Conservation (phyloP, 768 basidiomycete species). For the Leccinellum albellum region DNA sequence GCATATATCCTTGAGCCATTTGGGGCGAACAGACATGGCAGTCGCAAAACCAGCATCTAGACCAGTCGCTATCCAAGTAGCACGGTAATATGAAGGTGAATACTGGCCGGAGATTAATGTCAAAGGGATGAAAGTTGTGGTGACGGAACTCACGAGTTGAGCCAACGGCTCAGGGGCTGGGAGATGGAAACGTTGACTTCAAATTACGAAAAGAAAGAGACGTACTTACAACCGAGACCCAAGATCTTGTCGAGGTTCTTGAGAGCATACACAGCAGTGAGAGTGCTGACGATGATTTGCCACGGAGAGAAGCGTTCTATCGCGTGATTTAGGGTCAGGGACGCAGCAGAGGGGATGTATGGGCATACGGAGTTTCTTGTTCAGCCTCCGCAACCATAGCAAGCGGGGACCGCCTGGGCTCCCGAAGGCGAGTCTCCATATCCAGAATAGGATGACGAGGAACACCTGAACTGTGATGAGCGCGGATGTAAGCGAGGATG, state of each 20-base stretch:
- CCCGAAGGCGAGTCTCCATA: slow-evolving; percentile 72
- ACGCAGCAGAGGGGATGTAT: background rate
- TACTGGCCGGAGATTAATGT: slow-evolving; percentile 49
- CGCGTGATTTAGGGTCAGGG: background rate
- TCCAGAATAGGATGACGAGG: slow-evolving; percentile 88
- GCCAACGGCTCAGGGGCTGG: slow-evolving; percentile 92
- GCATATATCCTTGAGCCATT: slow-evolving; percentile 85
- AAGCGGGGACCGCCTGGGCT: slow-evolving; percentile 61
- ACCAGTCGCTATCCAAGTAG: slow-evolving; percentile 91
- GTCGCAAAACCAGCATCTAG: slow-evolving; percentile 98
- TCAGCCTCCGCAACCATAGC: slow-evolving; percentile 58
- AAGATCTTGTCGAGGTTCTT: slow-evolving; percentile 83
- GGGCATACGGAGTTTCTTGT: slow-evolving; percentile 56
- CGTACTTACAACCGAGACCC: slow-evolving; percentile 63
- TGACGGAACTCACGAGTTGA: slow-evolving; percentile 57
- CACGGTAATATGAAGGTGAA: slow-evolving; percentile 89
- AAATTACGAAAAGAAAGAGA: background rate
- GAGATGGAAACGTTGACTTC: background rate
- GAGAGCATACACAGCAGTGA: slow-evolving; percentile 80
- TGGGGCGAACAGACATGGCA: slow-evolving; percentile 87
- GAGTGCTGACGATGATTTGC: slow-evolving; percentile 84
- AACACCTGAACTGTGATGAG: slow-evolving; percentile 57
- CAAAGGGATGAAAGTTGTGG: background rate
- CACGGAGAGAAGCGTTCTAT: slow-evolving; percentile 89
- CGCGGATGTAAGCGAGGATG: background rate